Conservation (phyloP, 192 early-diverging fungal species). For the Pecoramyces ruminantium region DNA sequence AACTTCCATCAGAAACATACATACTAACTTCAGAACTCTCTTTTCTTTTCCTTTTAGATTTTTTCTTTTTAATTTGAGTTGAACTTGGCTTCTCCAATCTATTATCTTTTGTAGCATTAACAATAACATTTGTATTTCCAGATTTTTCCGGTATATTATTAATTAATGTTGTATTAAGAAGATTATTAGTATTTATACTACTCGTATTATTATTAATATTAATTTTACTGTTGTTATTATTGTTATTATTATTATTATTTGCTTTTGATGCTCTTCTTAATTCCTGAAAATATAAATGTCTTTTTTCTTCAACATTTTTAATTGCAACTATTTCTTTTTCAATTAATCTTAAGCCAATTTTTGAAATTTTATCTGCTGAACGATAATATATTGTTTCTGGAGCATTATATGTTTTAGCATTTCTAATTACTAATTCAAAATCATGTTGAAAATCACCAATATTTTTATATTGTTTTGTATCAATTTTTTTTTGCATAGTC, state of each 20-base stretch:
- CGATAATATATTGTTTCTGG: constrained; percentile 64
- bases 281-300: neutral
- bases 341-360: constrained; percentile 51
- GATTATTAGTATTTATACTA: too few species aligned
- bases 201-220: too few species aligned
- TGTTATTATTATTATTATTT: neutral
- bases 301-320: neutral
- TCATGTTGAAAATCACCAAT: constrained; percentile 59
- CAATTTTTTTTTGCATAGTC: constrained; percentile 66
- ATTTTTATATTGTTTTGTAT: constrained; percentile 32
- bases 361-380: constrained; percentile 56
- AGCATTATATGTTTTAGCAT: constrained; percentile 71
- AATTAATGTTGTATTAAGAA: too few species aligned
- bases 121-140: too few species aligned
- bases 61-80: neutral
- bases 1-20: neutral
- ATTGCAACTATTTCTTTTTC: constrained; percentile 36
- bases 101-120: too few species aligned
- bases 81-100: too few species aligned
- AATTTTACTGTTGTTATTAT: too few species aligned
- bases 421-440: constrained; percentile 57
- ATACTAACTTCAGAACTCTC: neutral
- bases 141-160: too few species aligned
- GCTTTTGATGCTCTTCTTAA: neutral
- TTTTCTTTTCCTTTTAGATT: neutral